These are phyloP conservation scores for Craspedostauros australis DNA, from an alignment of 108 stramenopile genomes.

Conservation along the genomic window DNA sequence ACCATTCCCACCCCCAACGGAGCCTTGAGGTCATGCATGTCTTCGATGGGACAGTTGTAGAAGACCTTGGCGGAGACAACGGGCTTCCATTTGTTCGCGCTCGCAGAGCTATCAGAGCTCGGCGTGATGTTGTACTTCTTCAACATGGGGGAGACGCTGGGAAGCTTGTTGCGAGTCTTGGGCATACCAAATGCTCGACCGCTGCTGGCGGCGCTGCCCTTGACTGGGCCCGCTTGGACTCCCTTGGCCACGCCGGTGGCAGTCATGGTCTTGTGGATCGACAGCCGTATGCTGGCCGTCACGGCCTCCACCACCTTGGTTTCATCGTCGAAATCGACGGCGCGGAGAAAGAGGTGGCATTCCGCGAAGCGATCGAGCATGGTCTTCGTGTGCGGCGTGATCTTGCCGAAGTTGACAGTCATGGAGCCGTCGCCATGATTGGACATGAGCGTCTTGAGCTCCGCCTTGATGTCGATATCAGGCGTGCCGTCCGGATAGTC, in stretches of 20 bases:
- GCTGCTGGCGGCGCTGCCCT: constrained; percentile 8
- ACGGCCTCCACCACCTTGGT: constrained; percentile 26
- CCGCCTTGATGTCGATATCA: constrained; percentile 12
- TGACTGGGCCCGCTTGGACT: constrained; percentile 14
- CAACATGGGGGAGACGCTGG: too few species aligned
- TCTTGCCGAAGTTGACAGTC: constrained; percentile 20
- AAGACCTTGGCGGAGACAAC: constrained; percentile 22
- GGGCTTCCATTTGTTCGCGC: too few species aligned
- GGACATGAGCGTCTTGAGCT: constrained; percentile 13
- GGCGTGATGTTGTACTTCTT: too few species aligned
- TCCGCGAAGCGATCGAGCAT: constrained; percentile 21
- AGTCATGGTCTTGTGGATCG: constrained; percentile 30
- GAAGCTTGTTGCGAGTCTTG: too few species aligned
- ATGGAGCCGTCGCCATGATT: constrained; percentile 15
- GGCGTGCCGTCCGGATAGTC: constrained; percentile 19
- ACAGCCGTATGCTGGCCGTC: constrained; percentile 18
- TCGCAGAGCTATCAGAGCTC: too few species aligned
- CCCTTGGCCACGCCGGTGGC: constrained; percentile 17
- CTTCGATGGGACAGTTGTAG: constrained; percentile 14
- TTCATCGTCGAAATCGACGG: constrained; percentile 23
- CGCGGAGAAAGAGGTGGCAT: constrained; percentile 7
- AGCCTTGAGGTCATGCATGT: constrained; percentile 19
- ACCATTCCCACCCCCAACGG: constrained; percentile 24
- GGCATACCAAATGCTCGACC: too few species aligned
- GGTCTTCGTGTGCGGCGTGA: constrained; percentile 16